phyloP scores from a whole-genome alignment of 495 filamentous ascomycete species.

The Aspergillus wentii region DNA sequence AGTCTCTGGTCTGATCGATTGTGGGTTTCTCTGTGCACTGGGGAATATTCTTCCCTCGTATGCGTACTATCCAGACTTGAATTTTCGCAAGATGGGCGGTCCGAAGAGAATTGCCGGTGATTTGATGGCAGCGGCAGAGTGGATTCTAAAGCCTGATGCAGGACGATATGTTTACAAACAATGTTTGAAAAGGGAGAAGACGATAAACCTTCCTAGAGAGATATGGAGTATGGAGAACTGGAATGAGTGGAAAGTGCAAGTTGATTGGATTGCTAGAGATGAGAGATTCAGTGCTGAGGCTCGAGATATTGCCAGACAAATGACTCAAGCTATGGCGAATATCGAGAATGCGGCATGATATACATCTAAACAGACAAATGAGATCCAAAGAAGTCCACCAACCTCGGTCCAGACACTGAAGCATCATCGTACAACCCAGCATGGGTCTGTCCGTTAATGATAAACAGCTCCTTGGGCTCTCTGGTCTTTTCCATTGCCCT shows the following conservation, averaged over 20 bases:
- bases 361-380: no score
- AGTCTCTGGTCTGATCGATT: not conserved
- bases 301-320: no score
- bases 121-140: conserved; percentile 1
- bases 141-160: not conserved
- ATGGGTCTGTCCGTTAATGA: conserved; percentile 25
- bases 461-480: conserved; percentile 31
- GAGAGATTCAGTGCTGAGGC: not conserved
- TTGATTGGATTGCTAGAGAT: not conserved
- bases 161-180: conserved; percentile 1
- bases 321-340: no score
- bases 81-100: not conserved
- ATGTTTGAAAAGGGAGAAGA: not conserved
- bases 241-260: conserved; percentile 3
- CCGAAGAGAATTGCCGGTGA: not conserved
- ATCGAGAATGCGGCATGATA: no score
- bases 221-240: conserved; percentile 4
- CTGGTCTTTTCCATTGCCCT: conserved; percentile 18
- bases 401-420: conserved; percentile 13
- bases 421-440: conserved; percentile 29
- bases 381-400: conserved; percentile 27
- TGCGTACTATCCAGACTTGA: not conserved
- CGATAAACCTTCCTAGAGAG: not conserved
- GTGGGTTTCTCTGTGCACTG: not conserved
- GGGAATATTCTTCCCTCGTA: not conserved